phyloP scores from a whole-genome alignment of 352 stramenopile genomes.

The Pythium dissimile region DNA sequence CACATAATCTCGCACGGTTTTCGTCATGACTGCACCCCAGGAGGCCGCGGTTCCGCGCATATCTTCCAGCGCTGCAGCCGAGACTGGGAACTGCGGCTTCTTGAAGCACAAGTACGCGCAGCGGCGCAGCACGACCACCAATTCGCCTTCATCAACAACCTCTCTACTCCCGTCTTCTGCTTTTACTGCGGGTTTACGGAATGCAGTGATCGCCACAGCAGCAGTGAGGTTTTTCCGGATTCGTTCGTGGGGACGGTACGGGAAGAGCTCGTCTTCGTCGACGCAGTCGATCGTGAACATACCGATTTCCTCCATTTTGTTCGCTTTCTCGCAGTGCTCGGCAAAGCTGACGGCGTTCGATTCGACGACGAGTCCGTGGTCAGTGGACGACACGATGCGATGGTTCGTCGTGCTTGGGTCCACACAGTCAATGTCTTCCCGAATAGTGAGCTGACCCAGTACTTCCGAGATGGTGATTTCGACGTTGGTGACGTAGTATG shows the following conservation, averaged over 20 bases:
- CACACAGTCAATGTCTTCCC: slow-evolving; percentile 44
- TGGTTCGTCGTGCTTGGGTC: slow-evolving; percentile 32
- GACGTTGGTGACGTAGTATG: slow-evolving; percentile 42
- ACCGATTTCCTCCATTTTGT: neutral
- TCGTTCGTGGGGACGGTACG: neutral
- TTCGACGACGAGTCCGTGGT: slow-evolving; percentile 15
- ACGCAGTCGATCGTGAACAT: neutral
- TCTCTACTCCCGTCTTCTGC: slow-evolving; percentile 4
- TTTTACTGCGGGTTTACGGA: neutral
- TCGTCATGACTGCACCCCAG: slow-evolving; percentile 7
- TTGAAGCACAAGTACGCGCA: slow-evolving; percentile 2
- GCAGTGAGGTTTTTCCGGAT: slow-evolving; percentile 1
- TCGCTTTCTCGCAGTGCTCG: neutral
- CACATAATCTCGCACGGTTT: neutral
- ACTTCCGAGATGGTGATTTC: slow-evolving; percentile 56
- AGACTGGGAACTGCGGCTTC: slow-evolving; percentile 1
- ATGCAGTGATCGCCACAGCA: neutral
- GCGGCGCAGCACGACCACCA: slow-evolving; percentile 1
- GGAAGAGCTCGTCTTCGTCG: slow-evolving; percentile 2
- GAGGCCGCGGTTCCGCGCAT: neutral
- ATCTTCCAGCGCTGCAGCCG: neutral
- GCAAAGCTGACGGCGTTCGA: neutral
- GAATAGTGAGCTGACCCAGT: slow-evolving; percentile 41
- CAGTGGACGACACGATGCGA: slow-evolving; percentile 32
- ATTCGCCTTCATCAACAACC: neutral